These are phyloP conservation scores for Dillenia suffruticosa DNA, from an alignment of 164 flowering plant genomes.

Conservation along the genomic window DNA sequence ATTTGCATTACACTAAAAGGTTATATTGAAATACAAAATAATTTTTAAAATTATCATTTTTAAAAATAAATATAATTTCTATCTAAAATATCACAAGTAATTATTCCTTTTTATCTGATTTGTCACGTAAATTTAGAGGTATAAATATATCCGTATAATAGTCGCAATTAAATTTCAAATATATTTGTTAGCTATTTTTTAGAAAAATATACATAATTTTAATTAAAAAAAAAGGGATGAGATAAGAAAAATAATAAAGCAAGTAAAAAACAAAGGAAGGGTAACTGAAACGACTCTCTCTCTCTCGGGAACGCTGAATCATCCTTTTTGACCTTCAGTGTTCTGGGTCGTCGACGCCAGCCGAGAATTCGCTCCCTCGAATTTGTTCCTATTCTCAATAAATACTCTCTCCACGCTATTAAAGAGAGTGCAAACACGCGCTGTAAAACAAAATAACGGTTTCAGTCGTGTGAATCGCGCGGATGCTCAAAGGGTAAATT, in stretches of 20 bases:
- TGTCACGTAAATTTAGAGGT: too few relatives aligned
- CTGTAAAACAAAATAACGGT: background rate
- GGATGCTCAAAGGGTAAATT: background rate
- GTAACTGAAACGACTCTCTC: slow-evolving; percentile 16
- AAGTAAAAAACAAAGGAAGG: background rate
- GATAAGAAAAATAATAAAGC: slow-evolving; percentile 10
- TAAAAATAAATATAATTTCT: too few relatives aligned
- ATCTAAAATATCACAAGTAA: too few relatives aligned
- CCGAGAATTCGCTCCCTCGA: slow-evolving; percentile 20
- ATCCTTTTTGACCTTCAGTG: slow-evolving; percentile 19
- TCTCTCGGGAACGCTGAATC: slow-evolving; percentile 12
- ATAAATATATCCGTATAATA: background rate
- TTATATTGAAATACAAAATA: too few relatives aligned
- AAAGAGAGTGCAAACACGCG: background rate
- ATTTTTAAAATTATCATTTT: too few relatives aligned
- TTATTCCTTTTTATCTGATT: too few relatives aligned
- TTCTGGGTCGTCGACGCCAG: slow-evolving; percentile 7
- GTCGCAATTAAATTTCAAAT: background rate
- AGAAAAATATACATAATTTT: background rate
- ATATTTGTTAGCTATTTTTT: background rate
- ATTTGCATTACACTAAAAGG: too few relatives aligned
- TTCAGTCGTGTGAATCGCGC: too few relatives aligned
- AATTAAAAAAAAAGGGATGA: background rate
- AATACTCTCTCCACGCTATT: too few relatives aligned
- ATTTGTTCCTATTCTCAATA: slow-evolving; percentile 9